These are phyloP conservation scores for Funneliformis geosporum DNA, from an alignment of 192 early-diverging fungal genomes.

Conservation along the genomic window DNA sequence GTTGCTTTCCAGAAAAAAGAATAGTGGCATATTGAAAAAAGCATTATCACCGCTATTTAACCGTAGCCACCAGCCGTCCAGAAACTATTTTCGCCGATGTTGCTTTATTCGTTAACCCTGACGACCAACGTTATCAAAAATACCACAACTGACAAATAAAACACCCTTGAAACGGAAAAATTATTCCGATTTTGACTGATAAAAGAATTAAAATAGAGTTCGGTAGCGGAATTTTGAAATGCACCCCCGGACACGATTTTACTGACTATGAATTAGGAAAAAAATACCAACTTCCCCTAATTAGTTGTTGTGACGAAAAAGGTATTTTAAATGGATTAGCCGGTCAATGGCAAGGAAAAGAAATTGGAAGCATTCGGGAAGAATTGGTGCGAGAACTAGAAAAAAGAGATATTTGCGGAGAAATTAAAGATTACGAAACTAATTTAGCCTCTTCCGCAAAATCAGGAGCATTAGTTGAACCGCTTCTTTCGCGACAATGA, in stretches of 20 bases:
- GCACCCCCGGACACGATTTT: slow-evolving; percentile 24
- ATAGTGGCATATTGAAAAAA: too few species aligned
- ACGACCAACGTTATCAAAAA: slow-evolving; percentile 9
- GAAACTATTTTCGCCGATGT: slow-evolving; percentile 28
- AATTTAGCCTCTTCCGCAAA: neutral
- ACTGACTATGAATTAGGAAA: slow-evolving; percentile 20
- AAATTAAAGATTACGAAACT: slow-evolving; percentile 20
- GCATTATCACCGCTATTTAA: too few species aligned
- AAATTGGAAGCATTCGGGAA: neutral
- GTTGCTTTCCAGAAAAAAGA: too few species aligned
- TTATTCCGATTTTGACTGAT: slow-evolving; percentile 6
- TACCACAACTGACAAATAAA: neutral
- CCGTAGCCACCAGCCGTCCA: slow-evolving; percentile 13
- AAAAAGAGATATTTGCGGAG: neutral
- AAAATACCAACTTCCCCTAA: slow-evolving; percentile 7
- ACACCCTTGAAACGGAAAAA: neutral
- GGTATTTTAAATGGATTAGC: slow-evolving; percentile 17
- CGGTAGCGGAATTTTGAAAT: slow-evolving; percentile 20
- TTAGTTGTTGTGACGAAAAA: slow-evolving; percentile 28
- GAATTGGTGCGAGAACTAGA: neutral
- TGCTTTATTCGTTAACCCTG: slow-evolving; percentile 14
- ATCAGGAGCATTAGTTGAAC: slow-evolving; percentile 2
- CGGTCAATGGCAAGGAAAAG: neutral
- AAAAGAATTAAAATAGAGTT: slow-evolving; percentile 16
- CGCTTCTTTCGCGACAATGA: slow-evolving; percentile 16